These are phyloP conservation scores for Sphaerulina musiva DNA, from an alignment of 2,329 filamentous ascomycete species.

Conservation along the genomic window DNA sequence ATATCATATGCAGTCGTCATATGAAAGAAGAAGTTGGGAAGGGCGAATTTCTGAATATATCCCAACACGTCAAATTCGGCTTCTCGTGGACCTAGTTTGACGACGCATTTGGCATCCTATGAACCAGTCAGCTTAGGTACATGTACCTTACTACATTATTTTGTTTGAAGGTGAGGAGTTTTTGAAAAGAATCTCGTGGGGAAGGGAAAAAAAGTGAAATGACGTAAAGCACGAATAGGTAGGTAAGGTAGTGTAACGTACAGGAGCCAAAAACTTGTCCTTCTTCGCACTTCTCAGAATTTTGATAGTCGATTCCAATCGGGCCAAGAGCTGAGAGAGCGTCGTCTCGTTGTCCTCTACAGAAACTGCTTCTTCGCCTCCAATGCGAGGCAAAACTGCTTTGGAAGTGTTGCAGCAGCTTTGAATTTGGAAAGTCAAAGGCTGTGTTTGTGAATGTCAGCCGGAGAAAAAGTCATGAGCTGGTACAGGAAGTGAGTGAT, in stretches of 20 bases:
- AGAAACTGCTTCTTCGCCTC: slow-evolving; percentile 34
- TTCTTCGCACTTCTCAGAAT: not conserved
- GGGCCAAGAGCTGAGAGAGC: slow-evolving; percentile 44
- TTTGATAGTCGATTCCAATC: slow-evolving; percentile 31
- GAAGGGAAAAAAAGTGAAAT: too few relatives aligned
- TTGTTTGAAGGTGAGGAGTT: too few relatives aligned
- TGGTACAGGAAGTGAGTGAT: too few relatives aligned
- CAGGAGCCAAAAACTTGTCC: slow-evolving; percentile 37
- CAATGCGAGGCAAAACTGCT: slow-evolving; percentile 28
- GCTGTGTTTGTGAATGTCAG: not conserved
- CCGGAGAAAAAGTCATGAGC: not conserved
- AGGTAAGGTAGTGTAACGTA: too few relatives aligned
- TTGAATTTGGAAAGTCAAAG: slow-evolving; percentile 47
- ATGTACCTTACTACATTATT: too few relatives aligned
- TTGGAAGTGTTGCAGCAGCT: slow-evolving; percentile 40
- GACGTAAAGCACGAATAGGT: too few relatives aligned
- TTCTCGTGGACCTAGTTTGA: not conserved
- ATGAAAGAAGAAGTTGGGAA: slow-evolving; percentile 63
- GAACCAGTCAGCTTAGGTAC: too few relatives aligned
- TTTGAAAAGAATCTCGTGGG: too few relatives aligned
- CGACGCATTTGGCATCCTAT: not conserved
- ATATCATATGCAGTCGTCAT: slow-evolving; percentile 54
- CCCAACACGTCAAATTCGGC: slow-evolving; percentile 35
- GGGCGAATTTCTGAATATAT: slow-evolving; percentile 45
- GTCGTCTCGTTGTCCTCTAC: slow-evolving; percentile 37